These are phyloP conservation scores for Aspergillus baeticus DNA, from an alignment of 495 filamentous ascomycete genomes.

Conservation along the genomic window DNA sequence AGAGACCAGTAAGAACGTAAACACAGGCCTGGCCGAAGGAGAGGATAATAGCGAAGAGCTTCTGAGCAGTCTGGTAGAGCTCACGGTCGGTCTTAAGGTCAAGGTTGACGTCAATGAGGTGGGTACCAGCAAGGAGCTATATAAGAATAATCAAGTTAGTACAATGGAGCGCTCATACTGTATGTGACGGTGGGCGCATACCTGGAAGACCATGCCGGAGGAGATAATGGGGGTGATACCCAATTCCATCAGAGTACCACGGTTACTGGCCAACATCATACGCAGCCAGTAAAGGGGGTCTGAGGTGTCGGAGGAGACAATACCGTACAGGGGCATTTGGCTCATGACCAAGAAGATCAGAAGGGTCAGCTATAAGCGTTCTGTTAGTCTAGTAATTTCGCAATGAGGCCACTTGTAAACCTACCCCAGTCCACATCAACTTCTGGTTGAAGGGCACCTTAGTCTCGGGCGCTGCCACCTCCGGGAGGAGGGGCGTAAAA, in stretches of 20 bases:
- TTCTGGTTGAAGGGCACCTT: constrained; percentile 98
- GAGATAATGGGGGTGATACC: constrained; percentile 99
- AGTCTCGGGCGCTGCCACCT: constrained; percentile 94
- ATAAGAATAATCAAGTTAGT: constrained; percentile 1
- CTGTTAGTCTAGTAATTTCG: constrained; percentile 34
- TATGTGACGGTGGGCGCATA: constrained; percentile 24
- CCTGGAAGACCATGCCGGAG: constrained; percentile 99
- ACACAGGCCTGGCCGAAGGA: constrained; percentile 96
- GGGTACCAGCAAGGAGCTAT: constrained; percentile 92
- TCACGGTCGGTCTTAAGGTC: constrained; percentile 99
- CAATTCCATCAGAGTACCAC: constrained; percentile 98
- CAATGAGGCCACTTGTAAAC: constrained; percentile 26
- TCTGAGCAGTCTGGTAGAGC: constrained; percentile 99
- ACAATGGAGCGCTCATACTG: neutral
- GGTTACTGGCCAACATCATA: constrained; percentile 99
- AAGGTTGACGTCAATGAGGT: constrained; percentile 99
- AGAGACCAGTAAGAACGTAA: constrained; percentile 96
- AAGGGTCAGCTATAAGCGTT: constrained; percentile 69
- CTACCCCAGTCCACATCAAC: constrained; percentile 96
- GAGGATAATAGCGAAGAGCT: constrained; percentile 97
- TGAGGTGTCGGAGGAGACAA: constrained; percentile 93
- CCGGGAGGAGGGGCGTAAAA: constrained; percentile 97
- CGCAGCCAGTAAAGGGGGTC: constrained; percentile 99
- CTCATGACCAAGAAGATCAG: constrained; percentile 99
- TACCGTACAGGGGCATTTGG: constrained; percentile 97